Base-by-base conservation (phyloP, 2,329 filamentous ascomycete genomes). In the Fusarium zealandicum region DNA sequence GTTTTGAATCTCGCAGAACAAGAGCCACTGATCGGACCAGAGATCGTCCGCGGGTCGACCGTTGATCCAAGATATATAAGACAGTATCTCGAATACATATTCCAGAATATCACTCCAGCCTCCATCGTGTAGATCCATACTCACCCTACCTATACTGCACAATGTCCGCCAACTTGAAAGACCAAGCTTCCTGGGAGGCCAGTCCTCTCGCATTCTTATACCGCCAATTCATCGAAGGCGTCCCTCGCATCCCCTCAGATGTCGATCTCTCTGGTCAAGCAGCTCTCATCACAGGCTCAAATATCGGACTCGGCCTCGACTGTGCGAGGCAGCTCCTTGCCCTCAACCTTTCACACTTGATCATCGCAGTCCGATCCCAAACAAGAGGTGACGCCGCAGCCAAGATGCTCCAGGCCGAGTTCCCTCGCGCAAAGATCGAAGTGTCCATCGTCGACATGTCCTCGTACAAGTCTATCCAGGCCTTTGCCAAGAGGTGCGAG, bases 231-330 rank as follows among this genome's bases (percentile, higher is more conserved):
- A 42, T 68, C 28, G 43, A 68, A 45, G 50, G 52, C 6, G 61
- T 68, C 4, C 63, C 65, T n/a, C 51, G 41, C 4, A 62, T 64
- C 35, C 66, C 69, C 18, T 61, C 51, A 25, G 37, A 53, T 2
- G 45, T 62, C 25, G 43, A 67, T 37, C 65, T 79, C 37, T 61
- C 69, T 4, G 72, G 73, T 1, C 68, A 78, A 61, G 72, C 73
- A 3, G 77, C 77, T 28, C 75, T 83, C 33, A 69, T 84, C 6
- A 82, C 80, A 0, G 82, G 82, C 3, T 70, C 76, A 22, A 83
- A 81, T 51, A 67, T 66, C 1, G 82, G 82, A 0, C 69, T 84
- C 0, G 81, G 82, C 1, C 71, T 79, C 17, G 79, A 82, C 59
- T 69, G 74, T 2, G 70, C 74, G 7, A 67, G 68, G 0, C 78